Evolutionary conservation across 306 rosid genomes (phyloP).

Genomic region (Prunus mume): DNA sequence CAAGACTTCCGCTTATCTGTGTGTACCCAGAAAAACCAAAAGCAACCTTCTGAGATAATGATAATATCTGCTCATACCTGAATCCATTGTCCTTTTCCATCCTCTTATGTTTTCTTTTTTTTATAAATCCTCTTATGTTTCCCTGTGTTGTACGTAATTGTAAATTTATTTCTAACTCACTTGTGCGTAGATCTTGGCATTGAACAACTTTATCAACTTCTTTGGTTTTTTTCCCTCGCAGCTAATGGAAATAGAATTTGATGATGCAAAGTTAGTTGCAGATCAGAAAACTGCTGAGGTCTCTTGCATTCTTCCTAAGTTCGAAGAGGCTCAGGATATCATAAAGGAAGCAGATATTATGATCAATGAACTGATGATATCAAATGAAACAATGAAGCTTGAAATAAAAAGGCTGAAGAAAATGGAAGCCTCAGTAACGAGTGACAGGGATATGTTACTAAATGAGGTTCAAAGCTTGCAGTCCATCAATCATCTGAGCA

Average conservation of each 20-base stretch:
- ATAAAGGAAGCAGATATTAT: slow-evolving; percentile 75
- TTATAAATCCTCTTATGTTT: neutral
- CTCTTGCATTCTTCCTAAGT: slow-evolving; percentile 70
- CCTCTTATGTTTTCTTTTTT: neutral
- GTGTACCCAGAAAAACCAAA: neutral
- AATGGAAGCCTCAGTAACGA: slow-evolving; percentile 34
- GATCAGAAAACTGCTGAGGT: slow-evolving; percentile 71
- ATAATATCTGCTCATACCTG: neutral
- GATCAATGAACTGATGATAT: slow-evolving; percentile 68
- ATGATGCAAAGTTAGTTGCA: slow-evolving; percentile 61
- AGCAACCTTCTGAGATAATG: neutral
- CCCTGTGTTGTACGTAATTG: neutral
- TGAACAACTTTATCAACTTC: slow-evolving; percentile 4
- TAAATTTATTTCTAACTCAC: neutral
- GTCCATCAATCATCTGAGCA: slow-evolving; percentile 42
- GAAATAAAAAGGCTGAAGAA: slow-evolving; percentile 50
- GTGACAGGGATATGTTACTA: slow-evolving; percentile 45
- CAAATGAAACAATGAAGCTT: slow-evolving; percentile 73
- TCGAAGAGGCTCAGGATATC: slow-evolving; percentile 80
- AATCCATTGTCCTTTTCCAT: neutral
- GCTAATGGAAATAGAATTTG: slow-evolving; percentile 74
- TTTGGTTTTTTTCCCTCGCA: slow-evolving; percentile 22
- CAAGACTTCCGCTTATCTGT: neutral
- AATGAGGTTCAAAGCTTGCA: slow-evolving; percentile 63
- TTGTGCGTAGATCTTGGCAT: neutral